Conservation (phyloP, 345 rosid genomes). For the Gossypium herbaceum region DNA sequence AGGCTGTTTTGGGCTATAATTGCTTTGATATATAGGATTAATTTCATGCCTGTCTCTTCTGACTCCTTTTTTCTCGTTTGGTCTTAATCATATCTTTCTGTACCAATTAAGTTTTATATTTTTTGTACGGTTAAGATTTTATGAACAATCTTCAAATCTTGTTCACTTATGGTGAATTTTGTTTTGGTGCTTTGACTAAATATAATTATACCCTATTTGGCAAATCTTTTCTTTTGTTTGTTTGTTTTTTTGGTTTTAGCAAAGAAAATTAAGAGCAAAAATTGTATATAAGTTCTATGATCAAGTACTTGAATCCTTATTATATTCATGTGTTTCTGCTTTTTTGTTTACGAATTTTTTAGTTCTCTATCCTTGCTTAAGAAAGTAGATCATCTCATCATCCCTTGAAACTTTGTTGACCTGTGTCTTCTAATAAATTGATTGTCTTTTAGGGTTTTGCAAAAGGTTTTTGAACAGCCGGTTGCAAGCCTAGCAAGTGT, state of each 20-base stretch:
- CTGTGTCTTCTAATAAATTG: neutral
- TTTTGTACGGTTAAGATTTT: constrained; percentile 18
- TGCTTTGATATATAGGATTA: neutral
- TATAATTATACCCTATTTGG: neutral
- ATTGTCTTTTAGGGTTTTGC: constrained; percentile 4
- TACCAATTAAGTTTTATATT: neutral
- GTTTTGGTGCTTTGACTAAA: neutral
- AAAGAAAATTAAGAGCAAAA: neutral
- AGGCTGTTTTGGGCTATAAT: constrained; percentile 2
- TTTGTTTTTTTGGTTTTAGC: neutral
- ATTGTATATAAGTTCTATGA: neutral
- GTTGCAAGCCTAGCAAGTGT: neutral
- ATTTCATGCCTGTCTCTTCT: neutral
- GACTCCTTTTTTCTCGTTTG: neutral
- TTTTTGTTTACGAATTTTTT: neutral
- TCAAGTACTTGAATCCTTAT: neutral
- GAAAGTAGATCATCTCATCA: neutral
- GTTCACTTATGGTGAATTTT: neutral
- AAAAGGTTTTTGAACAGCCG: neutral
- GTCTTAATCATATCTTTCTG: neutral
- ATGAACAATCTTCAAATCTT: constrained; percentile 1
- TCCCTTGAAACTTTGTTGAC: neutral
- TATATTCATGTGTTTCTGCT: neutral
- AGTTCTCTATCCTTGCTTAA: neutral
- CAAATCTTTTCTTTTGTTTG: neutral